Percentiles rank a stretch among this genome's conserved stretches.
These are phyloP conservation scores for Pontederia crassipes DNA, from an alignment of 176 grass and related monocot species.

Conservation along the genomic window DNA sequence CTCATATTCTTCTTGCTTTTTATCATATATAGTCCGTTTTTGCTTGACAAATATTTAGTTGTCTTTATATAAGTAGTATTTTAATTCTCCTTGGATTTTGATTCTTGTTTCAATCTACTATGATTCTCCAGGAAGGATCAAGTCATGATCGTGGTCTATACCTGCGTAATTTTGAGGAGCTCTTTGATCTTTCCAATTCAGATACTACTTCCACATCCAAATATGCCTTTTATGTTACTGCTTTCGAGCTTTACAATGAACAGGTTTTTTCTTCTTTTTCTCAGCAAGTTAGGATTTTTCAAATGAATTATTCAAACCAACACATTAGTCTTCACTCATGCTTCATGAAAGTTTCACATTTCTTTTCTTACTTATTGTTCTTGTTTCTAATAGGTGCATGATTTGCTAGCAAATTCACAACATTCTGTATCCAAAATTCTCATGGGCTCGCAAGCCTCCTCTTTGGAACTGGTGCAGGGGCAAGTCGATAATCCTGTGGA, in stretches of 20 bases:
- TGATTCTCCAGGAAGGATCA: conserved; percentile 81
- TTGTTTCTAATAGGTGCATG: conserved; percentile 45
- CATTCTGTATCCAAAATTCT: conserved; percentile 47
- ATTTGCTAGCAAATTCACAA: conserved; percentile 67
- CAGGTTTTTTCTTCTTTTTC: conserved; percentile 35
- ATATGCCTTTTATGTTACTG: conserved; percentile 87
- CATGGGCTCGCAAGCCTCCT: conserved; percentile 67
- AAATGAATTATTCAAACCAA: not conserved
- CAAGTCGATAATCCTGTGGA: conserved; percentile 87
- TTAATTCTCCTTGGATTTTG: conserved; percentile 21
- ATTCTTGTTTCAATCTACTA: conserved; percentile 16
- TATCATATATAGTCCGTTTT: not conserved
- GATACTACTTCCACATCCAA: conserved; percentile 78
- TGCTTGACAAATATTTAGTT: not conserved
- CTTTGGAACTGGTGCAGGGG: conserved; percentile 78
- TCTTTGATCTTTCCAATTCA: conserved; percentile 96
- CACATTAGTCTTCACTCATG: not conserved
- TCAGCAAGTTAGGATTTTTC: not conserved
- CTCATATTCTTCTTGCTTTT: not conserved
- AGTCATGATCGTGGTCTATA: conserved; percentile 92
- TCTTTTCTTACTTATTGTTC: conserved; percentile 8
- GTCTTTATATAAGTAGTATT: not conserved
- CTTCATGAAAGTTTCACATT: not conserved
- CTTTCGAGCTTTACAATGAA: conserved; percentile 94
- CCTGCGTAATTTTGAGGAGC: conserved; percentile 78